Evolutionary conservation across 192 early-diverging fungal species (phyloP), one percentile per base, ranked within the genome.

Genomic region (Borealophlyctis nickersoniae): DNA sequence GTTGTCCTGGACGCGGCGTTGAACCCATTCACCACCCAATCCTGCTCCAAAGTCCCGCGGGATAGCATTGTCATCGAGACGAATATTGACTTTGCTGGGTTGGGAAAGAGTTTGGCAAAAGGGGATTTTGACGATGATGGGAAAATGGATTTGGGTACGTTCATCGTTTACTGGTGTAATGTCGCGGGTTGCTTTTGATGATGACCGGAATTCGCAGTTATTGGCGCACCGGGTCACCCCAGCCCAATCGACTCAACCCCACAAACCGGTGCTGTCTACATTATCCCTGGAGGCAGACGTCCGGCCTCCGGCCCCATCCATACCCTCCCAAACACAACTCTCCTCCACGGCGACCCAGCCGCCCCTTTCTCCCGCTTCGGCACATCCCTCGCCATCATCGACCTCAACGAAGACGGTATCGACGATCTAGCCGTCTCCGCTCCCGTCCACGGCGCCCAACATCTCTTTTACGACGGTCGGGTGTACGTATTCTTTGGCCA

Each of bases 331-430:
- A 19, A 7, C 7, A 19, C 39, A 19, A 7, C 7, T 7, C 7
- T 45, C 39, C 39, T 45, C 9, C 7, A 7, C 39, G 39, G 39
- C 7, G 19, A 45, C 39, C 39, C 19, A 19, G 7, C 39, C 39
- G 9, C 7, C 39, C 39, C 39, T 7, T 45, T 45, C 39, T 55
- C 69, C 23, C 75, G 88, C 26, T 95, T 93, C 74, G 93, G 93
- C 3, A 83, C 85, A 69, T 79, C 87, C 0, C 48, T 90, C 45
- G 83, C 87, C 0, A 89, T 91, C 22, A 70, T 92, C 2, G 93
- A 95, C 68, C 73, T 90, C 23, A 95, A 95, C 63, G 63, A 74
- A 14, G 93, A 95, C 67, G 92, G 93, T 0, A 85, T 93, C 23
- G 92, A 92, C 66, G 92, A 95, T 70, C 73, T 95, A 35, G 91